Evolutionary conservation across 2,329 filamentous ascomycete species (phyloP).

Genomic region (Emergomyces pasteurianus): DNA sequence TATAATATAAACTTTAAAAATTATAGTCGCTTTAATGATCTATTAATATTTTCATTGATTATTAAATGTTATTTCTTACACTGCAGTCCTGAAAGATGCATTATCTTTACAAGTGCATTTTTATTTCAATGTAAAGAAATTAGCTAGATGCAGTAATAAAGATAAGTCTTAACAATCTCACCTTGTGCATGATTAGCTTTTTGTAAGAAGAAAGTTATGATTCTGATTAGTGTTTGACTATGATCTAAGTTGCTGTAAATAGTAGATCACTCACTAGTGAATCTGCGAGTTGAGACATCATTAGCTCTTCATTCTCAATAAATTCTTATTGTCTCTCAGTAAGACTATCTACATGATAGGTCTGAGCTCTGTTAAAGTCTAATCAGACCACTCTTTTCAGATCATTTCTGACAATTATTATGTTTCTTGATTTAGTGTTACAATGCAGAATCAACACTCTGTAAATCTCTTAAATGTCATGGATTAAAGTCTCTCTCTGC

Average conservation of each 20-base stretch:
- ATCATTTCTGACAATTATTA: slow-evolving; percentile 12
- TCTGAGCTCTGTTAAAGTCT: slow-evolving; percentile 4
- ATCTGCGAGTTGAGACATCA: background rate
- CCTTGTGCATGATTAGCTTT: background rate
- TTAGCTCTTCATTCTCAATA: slow-evolving; percentile 1
- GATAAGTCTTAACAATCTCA: background rate
- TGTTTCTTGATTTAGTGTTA: slow-evolving; percentile 18
- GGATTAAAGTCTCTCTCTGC: slow-evolving; percentile 10
- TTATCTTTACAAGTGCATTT: background rate
- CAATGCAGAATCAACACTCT: slow-evolving; percentile 14
- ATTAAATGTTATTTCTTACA: background rate
- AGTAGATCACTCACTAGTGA: background rate
- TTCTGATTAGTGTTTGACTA: background rate
- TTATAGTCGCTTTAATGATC: background rate
- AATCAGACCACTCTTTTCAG: slow-evolving; percentile 12
- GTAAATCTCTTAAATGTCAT: slow-evolving; percentile 15
- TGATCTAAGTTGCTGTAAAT: background rate
- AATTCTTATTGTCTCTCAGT: slow-evolving; percentile 1
- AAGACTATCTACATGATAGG: slow-evolving; percentile 2
- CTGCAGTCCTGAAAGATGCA: background rate
- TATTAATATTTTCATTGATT: background rate
- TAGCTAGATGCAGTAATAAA: background rate
- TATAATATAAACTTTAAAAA: background rate
- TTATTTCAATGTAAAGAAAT: background rate
- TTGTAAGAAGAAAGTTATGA: background rate